Evolutionary conservation across 2,329 filamentous ascomycete species (phyloP).

Genomic region (Albophoma yamanashiensis): DNA sequence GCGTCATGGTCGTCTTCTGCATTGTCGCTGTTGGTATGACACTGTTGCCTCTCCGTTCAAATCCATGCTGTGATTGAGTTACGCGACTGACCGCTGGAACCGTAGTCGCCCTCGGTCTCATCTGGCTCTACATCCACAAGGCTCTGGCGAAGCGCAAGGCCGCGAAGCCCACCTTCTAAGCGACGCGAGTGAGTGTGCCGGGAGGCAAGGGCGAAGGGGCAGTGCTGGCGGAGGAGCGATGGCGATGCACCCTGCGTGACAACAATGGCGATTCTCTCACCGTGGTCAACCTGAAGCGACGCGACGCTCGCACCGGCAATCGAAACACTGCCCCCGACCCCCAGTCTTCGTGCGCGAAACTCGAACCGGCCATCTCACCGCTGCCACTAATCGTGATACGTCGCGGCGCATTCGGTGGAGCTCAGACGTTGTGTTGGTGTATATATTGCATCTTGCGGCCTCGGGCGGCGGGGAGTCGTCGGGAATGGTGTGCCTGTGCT

Average conservation of each 20-base stretch:
- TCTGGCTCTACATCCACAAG: slow-evolving; percentile 21
- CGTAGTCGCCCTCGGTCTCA: slow-evolving; percentile 21
- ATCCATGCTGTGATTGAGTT: not conserved
- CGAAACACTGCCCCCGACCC: not conserved
- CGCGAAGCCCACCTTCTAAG: slow-evolving; percentile 17
- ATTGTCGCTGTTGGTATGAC: slow-evolving; percentile 29
- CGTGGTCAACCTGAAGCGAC: not conserved
- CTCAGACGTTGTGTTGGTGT: slow-evolving; percentile 1
- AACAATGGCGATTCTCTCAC: not conserved
- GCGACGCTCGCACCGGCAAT: not conserved
- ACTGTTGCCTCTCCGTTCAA: not conserved
- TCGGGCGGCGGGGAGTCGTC: not conserved
- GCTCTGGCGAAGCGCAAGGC: slow-evolving; percentile 20
- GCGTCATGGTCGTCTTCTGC: slow-evolving; percentile 32
- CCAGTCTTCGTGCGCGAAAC: not conserved
- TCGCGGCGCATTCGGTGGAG: slow-evolving; percentile 1
- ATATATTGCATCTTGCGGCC: slow-evolving; percentile 3
- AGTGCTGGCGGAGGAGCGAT: not conserved
- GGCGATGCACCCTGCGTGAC: not conserved
- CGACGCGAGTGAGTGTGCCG: not conserved
- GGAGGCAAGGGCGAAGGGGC: not conserved
- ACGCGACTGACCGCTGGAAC: not conserved
- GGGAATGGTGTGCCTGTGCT: slow-evolving; percentile 6
- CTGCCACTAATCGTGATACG: not conserved
- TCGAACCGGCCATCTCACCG: not conserved